Base-by-base conservation (phyloP, 164 flowering plant genomes). In the Vitis labrusca region DNA sequence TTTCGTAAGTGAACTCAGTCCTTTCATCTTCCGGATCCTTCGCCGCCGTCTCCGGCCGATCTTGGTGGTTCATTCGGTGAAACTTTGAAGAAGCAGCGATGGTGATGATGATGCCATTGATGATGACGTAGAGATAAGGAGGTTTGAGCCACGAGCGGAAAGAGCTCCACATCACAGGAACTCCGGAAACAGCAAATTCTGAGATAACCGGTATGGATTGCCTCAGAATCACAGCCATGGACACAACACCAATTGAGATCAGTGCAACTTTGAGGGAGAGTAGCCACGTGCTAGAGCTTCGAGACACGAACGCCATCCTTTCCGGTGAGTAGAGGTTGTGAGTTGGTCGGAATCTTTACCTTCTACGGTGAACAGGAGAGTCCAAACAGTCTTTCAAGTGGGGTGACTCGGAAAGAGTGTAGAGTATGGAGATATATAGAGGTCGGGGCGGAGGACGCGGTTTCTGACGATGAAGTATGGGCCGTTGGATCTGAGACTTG, bases 31-130 rank as follows among this genome's bases (percentile, higher is more conserved):
- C 29, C 63, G 49, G 11, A n/a, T 10, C 53, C 52, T 16, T 23
- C 16, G 57, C 63, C 52, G 15, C 63, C 8, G 13, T 27, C 60
- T n/a, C 47, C 27, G 52, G 52, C 15, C 2, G 4, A 47, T n/a
- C 19, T 14, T n/a, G 14, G 10, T 14, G 62, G 10, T 73, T 74
- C 10, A n/a, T 37, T 5, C 71, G 79, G 48, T 78, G 81, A 72
- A 83, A 80, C 58, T 73, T 76, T 0, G 94, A 86, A 8, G 91
- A 77, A 5, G 86, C 91, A 10, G 65, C 91, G 70, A 93, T 89
- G 74, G 81, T 72, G 75, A 91, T 74, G 85, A 93, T 89, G 76
- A 93, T 93, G 68, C 74, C 80, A 76, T 93, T 89, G 56, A 89
- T 73, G 62, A 91, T 32, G 30, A 91, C 47, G 82, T 88, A 89